Percentiles rank a stretch among this genome's conserved stretches.
Conservation (phyloP, 495 filamentous ascomycete genomes). For the Penicillium parvum region DNA sequence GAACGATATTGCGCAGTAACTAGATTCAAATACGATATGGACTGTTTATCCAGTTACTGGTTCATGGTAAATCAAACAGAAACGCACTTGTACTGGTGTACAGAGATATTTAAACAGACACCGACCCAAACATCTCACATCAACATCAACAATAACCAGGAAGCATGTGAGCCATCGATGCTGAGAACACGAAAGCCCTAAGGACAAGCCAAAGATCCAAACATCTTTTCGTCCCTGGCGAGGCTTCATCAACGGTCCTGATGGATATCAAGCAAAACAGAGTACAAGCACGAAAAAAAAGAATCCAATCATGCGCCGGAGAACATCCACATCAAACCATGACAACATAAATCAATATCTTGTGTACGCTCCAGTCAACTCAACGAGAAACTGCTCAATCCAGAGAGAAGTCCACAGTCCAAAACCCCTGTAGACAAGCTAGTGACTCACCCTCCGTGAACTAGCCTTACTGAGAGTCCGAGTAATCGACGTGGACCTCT, state of each 20-base stretch:
- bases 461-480: constrained; percentile 16
- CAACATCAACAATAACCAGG: too few relatives aligned
- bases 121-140: too few relatives aligned
- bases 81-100: too few relatives aligned
- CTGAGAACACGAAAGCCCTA: too few relatives aligned
- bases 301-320: constrained; percentile 9
- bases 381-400: not conserved
- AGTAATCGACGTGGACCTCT: constrained; percentile 23
- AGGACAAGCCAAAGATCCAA: too few relatives aligned
- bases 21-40: too few relatives aligned
- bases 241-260: not conserved
- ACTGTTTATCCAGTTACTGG: too few relatives aligned
- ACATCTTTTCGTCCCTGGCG: not conserved
- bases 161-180: too few relatives aligned
- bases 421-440: not conserved
- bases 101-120: too few relatives aligned
- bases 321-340: too few relatives aligned
- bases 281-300: constrained; percentile 1
- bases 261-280: constrained; percentile 15
- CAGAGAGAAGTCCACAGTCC: not conserved
- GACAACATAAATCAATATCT: constrained; percentile 11
- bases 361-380: constrained; percentile 10
- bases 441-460: constrained; percentile 12
- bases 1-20: not conserved
- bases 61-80: too few relatives aligned